Percentiles rank a stretch among this genome's conserved stretches.
Evolutionary conservation across 768 basidiomycete genomes (phyloP).

Genomic region (Trametes punicea): DNA sequence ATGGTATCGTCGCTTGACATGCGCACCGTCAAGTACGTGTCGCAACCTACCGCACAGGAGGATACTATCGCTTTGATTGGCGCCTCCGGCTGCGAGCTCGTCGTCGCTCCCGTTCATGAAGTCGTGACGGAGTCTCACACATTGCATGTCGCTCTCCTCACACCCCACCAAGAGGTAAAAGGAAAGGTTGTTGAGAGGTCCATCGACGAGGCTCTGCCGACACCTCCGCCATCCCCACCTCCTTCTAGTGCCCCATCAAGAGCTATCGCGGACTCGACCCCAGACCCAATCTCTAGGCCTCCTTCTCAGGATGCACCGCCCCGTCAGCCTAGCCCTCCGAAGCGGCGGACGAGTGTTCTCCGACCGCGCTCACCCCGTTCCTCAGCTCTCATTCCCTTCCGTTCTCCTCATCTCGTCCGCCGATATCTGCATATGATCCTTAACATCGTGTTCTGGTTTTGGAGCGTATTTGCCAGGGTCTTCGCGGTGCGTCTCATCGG

Average conservation of each 20-base stretch:
- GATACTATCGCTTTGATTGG: background rate
- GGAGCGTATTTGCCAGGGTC: slow-evolving; percentile 8
- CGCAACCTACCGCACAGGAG: background rate
- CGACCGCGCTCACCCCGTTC: background rate
- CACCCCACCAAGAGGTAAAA: slow-evolving; percentile 4
- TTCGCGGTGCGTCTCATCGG: slow-evolving; percentile 6
- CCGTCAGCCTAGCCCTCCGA: background rate
- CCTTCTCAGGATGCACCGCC: background rate
- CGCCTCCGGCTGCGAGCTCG: slow-evolving; percentile 11
- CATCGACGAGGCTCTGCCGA: slow-evolving; percentile 14
- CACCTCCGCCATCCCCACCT: slow-evolving; percentile 27
- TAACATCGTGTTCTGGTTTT: slow-evolving; percentile 18
- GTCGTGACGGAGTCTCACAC: background rate
- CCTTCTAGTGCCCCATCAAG: background rate
- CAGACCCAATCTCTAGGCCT: background rate
- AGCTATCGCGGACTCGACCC: background rate
- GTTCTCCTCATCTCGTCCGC: slow-evolving; percentile 12
- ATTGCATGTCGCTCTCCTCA: slow-evolving; percentile 14
- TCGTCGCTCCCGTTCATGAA: slow-evolving; percentile 15
- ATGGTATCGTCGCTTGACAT: background rate
- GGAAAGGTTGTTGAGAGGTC: slow-evolving; percentile 4
- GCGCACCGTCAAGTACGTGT: background rate
- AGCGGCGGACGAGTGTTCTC: background rate
- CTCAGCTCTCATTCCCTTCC: slow-evolving; percentile 4
- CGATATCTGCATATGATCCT: slow-evolving; percentile 12